Evolutionary conservation across 805 yeast genomes (phyloP), one percentile per base, ranked within the genome.

Genomic region (Wickerhamomyces strasburgensis): DNA sequence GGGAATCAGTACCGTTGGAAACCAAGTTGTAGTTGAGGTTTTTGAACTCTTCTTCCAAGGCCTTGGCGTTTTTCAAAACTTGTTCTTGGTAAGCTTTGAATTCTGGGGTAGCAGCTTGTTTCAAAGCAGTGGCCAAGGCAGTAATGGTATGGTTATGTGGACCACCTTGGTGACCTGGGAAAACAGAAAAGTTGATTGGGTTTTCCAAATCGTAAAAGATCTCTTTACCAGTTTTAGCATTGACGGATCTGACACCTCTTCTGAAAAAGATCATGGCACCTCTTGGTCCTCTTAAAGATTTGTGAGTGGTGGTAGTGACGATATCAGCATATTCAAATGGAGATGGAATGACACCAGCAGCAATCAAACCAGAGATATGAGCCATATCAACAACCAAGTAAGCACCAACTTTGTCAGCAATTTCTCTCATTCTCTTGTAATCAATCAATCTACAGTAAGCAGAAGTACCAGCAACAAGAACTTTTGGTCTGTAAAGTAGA

Each of bases 81-180:
- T 77, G 75, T 57, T 75, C 65, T 68, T 90, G 98, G 70, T 90
- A 90, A 54, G 77, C 72, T 62, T 75, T 82, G 70, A 80, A 90
- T 62, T 86, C 96, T 27, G 95, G 95, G 32, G 90, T 73, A 36
- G 76, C 70, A 40, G 96, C 89, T 71, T 90, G 98, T 60, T 86
- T 86, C 56, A 90, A 75, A 27, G 98, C 98, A 40, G 88, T 90
- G 23, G 98, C 95, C 52, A 90, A 72, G 15, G 98, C 98, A 47
- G 96, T 79, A 57, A 90, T 90, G 54, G 98, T 90, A 67, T 90
- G 97, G 72, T 90, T 90, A 67, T 90, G 98, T 51, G 98, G 98
- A 59, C 98, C 98, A 72, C 98, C 98, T 72, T 90, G 98, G 65
- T 90, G 98, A 48, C 95, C 98, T 52, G 98, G 98, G 85, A 90